phyloP scores from a whole-genome alignment of 345 rosid species.

The Excoecaria cochinchinensis region DNA sequence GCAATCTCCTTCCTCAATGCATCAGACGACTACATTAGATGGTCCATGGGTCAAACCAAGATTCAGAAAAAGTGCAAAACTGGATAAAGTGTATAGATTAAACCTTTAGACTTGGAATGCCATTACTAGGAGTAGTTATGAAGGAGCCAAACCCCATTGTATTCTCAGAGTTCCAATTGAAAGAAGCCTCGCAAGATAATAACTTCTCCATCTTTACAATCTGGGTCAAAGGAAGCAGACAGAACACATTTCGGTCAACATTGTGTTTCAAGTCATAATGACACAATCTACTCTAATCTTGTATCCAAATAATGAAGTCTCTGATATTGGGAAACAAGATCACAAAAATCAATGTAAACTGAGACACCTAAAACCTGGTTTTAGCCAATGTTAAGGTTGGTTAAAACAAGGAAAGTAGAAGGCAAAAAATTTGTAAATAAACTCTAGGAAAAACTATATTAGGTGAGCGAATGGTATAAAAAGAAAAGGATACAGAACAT shows the following conservation, averaged over 20 bases:
- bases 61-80: background rate
- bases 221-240: slow-evolving; percentile 26
- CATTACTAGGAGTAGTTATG: slow-evolving; percentile 29
- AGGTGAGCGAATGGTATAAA: too few relatives aligned
- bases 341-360: background rate
- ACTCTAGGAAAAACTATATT: too few relatives aligned
- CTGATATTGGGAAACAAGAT: background rate
- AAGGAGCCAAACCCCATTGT: slow-evolving; percentile 25
- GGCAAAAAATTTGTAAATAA: too few relatives aligned
- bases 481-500: too few relatives aligned
- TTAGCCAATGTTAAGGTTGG: too few relatives aligned
- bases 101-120: slow-evolving; percentile 40
- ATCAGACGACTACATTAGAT: slow-evolving; percentile 47
- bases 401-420: too few relatives aligned
- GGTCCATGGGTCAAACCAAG: background rate
- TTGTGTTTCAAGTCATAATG: background rate
- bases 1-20: slow-evolving; percentile 71
- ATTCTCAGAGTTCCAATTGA: slow-evolving; percentile 27
- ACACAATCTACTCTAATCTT: background rate
- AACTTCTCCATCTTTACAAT: slow-evolving; percentile 42
- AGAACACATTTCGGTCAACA: background rate
- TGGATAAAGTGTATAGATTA: background rate
- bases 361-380: background rate
- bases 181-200: slow-evolving; percentile 31
- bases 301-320: background rate